Base-by-base conservation (phyloP, 495 filamentous ascomycete genomes). In the Lentithecium fluviatile region DNA sequence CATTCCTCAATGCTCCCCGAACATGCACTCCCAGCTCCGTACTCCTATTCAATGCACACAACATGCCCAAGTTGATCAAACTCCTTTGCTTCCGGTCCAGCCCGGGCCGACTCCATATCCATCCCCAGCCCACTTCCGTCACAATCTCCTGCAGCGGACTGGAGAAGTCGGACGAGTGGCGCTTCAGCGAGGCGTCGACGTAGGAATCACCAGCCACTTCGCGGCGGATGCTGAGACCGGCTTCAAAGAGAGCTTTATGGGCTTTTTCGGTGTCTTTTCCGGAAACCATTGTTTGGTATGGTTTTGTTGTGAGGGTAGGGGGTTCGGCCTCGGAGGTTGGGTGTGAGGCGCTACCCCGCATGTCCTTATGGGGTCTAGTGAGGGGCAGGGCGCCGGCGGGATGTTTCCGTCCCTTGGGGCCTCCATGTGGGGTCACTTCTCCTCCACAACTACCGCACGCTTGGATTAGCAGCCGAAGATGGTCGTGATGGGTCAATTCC, bases 111-210 rank as follows among this genome's bases (percentile, higher is more conserved):
- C 75, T 74, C 82, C 82, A 83, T 24, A 79, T 68, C 43, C 73
- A 70, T 19, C 80, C 82, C 81, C 80, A 85, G 70, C 78, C 80
- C 52, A 71, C 71, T 66, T 80, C 79, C 6, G 80, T 82, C 10
- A 82, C 76, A 26, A 79, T 71, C 45, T 83, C 76, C 58, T 84
- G 80, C 56, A 78, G 77, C 2, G 80, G 78, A 37, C 67, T 59
- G 0, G 77, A 71, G 69, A 83, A 85, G n/a, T 75, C 73, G 47
- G 74, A 77, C 20, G 74, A 61, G 52, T 64, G 76, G 51, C 73
- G 73, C 6, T 66, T 69, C 15, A 80, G 72, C 15, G 79, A 68
- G 2, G 65, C 60, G 53, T 82, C 74, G 29, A 85, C 82, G 52
- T 82, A 80, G 11, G 63, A 68, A 40, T 82, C 74, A 12, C 82